Conservation (phyloP, 169 alveolate genomes). For the Plasmodium sp. region DNA sequence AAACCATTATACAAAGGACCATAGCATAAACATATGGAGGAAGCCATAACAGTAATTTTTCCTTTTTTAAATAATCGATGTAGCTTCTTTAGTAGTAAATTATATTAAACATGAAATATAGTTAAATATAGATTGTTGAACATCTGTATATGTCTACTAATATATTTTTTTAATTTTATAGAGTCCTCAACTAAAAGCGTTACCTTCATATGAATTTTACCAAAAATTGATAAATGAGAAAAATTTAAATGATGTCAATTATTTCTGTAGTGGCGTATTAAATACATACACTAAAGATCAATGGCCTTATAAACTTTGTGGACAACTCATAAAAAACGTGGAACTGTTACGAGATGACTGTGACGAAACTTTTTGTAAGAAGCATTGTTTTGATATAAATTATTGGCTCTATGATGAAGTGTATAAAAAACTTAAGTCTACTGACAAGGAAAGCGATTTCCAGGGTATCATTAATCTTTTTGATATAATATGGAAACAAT, state of each 20-base stretch:
- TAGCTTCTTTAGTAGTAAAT: background rate
- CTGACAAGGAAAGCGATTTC: background rate
- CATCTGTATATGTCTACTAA: background rate
- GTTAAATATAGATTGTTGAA: background rate
- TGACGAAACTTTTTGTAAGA: background rate
- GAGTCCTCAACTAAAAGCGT: background rate
- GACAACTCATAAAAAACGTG: background rate
- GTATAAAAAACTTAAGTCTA: background rate
- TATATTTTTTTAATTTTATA: background rate
- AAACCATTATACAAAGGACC: background rate
- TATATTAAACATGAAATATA: background rate
- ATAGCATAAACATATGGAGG: background rate
- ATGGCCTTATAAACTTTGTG: background rate
- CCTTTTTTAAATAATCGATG: background rate
- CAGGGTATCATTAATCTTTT: background rate
- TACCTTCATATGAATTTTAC: background rate
- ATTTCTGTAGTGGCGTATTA: background rate
- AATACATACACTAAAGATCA: background rate
- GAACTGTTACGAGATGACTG: background rate
- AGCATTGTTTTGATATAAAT: background rate
- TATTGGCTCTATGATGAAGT: background rate
- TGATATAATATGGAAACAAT: background rate
- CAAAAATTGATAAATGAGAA: background rate
- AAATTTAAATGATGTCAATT: background rate
- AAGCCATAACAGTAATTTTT: background rate